A percentile compares a stretch with the other conserved stretches of the same genome.
Conservation (phyloP, 2,329 filamentous ascomycete species). For the Colletotrichum sp. region DNA sequence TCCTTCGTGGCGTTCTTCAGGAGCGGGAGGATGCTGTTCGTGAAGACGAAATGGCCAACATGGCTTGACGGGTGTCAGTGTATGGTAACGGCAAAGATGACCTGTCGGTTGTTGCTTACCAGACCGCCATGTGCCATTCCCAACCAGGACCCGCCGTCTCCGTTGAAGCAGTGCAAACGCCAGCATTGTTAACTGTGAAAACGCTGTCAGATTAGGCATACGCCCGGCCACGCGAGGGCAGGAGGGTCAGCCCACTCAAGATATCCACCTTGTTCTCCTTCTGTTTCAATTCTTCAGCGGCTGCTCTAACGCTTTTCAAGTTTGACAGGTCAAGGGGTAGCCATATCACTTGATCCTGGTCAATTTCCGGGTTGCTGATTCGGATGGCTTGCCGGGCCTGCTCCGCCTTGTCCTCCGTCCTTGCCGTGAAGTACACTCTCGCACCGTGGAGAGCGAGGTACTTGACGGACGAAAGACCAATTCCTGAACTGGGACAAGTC, state of each 20-base stretch:
- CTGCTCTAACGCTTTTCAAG: slow-evolving; percentile 23
- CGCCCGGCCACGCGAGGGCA: not conserved
- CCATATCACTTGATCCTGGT: slow-evolving; percentile 15
- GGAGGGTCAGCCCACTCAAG: slow-evolving; percentile 22
- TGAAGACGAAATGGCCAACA: slow-evolving; percentile 30
- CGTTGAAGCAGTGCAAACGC: not conserved
- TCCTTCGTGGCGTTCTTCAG: slow-evolving; percentile 25
- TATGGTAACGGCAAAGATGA: not conserved
- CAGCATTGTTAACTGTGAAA: slow-evolving; percentile 30
- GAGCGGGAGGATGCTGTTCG: slow-evolving; percentile 29
- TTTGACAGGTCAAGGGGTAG: slow-evolving; percentile 28
- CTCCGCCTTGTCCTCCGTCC: slow-evolving; percentile 25
- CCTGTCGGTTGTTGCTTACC: slow-evolving; percentile 15
- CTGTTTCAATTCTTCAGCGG: slow-evolving; percentile 22
- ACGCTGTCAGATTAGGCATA: not conserved
- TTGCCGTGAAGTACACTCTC: slow-evolving; percentile 29
- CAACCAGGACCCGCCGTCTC: slow-evolving; percentile 22
- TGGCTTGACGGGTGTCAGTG: slow-evolving; percentile 23
- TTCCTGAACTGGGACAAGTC: slow-evolving; percentile 23
- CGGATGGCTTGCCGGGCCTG: slow-evolving; percentile 5
- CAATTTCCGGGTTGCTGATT: slow-evolving; percentile 9
- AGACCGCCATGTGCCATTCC: slow-evolving; percentile 27
- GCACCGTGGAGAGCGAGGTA: slow-evolving; percentile 28
- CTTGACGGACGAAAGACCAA: slow-evolving; percentile 28
- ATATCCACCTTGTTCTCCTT: slow-evolving; percentile 30